Conservation (phyloP, 2,329 filamentous ascomycete genomes). For the Aspergillus sp. region DNA sequence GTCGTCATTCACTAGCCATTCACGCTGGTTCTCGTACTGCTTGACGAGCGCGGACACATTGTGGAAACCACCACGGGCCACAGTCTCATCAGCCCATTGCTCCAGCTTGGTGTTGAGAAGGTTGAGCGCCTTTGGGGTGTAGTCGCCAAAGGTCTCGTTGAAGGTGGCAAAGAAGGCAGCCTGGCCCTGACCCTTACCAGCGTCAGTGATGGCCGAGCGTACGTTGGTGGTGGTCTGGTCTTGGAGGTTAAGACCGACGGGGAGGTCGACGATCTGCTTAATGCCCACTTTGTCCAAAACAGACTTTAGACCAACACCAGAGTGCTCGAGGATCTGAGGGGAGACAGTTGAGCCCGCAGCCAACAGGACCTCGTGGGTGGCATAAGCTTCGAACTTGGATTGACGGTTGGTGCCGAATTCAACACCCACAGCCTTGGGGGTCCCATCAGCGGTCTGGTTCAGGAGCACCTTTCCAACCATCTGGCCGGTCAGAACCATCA, state of each 20-base stretch:
- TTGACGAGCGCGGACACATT: slow-evolving; percentile 18
- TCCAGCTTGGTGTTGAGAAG: slow-evolving; percentile 20
- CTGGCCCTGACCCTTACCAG: slow-evolving; percentile 18
- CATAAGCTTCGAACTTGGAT: slow-evolving; percentile 15
- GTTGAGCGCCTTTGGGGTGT: slow-evolving; percentile 9
- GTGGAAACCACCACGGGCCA: slow-evolving; percentile 20
- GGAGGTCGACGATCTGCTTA: slow-evolving; percentile 17
- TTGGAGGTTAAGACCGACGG: slow-evolving; percentile 26
- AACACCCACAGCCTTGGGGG: slow-evolving; percentile 15
- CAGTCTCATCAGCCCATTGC: slow-evolving; percentile 21
- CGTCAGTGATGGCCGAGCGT: slow-evolving; percentile 4
- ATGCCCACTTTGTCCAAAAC: slow-evolving; percentile 12
- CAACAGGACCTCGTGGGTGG: slow-evolving; percentile 22
- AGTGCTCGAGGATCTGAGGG: slow-evolving; percentile 21
- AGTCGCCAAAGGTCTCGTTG: slow-evolving; percentile 19
- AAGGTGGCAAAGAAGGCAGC: slow-evolving; percentile 24
- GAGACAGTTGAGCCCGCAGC: slow-evolving; percentile 23
- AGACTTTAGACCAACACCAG: slow-evolving; percentile 20
- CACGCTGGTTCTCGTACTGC: slow-evolving; percentile 22
- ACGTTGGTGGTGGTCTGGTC: slow-evolving; percentile 24
- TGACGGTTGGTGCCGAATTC: slow-evolving; percentile 20
- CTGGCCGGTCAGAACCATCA: slow-evolving; percentile 21
- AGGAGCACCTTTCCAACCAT: slow-evolving; percentile 19
- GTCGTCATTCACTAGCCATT: slow-evolving; percentile 22
- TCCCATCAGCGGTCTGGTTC: slow-evolving; percentile 1